phyloP scores from a whole-genome alignment of 2,329 filamentous ascomycete species.

The Botryotinia narcissicola region DNA sequence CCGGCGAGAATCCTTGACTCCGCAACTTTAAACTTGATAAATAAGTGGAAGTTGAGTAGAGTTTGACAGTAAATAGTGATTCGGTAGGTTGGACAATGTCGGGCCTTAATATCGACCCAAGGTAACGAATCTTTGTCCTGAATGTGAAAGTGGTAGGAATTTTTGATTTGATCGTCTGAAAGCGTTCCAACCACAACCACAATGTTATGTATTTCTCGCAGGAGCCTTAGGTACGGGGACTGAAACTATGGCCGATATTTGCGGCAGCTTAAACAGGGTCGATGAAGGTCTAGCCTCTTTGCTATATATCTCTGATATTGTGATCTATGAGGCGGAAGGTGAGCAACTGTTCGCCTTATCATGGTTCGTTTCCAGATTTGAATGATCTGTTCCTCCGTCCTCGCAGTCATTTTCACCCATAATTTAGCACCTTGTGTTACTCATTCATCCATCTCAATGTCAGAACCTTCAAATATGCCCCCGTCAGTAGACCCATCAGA shows the following conservation, averaged over 20 bases:
- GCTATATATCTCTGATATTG: neutral
- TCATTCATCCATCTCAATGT: neutral
- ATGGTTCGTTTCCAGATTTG: neutral
- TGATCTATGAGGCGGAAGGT: neutral
- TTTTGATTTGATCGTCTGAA: neutral
- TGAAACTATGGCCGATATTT: neutral
- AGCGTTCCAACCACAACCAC: neutral
- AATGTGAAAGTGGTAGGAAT: neutral
- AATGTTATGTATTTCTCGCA: neutral
- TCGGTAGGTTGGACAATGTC: neutral
- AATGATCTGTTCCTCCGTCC: neutral
- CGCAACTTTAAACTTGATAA: neutral
- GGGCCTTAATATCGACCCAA: neutral
- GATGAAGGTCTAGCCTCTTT: neutral
- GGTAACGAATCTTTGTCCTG: neutral
- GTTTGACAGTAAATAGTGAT: neutral
- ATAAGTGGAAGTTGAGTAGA: neutral
- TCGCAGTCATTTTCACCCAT: neutral
- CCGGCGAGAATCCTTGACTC: neutral
- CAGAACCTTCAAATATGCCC: neutral
- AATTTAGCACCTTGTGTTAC: neutral
- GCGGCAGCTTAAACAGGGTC: neutral
- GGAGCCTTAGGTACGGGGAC: neutral
- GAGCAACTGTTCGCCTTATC: neutral
- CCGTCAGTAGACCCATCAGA: neutral